phyloP scores from a whole-genome alignment of 441 rosid species.

The Brassica hybrid region DNA sequence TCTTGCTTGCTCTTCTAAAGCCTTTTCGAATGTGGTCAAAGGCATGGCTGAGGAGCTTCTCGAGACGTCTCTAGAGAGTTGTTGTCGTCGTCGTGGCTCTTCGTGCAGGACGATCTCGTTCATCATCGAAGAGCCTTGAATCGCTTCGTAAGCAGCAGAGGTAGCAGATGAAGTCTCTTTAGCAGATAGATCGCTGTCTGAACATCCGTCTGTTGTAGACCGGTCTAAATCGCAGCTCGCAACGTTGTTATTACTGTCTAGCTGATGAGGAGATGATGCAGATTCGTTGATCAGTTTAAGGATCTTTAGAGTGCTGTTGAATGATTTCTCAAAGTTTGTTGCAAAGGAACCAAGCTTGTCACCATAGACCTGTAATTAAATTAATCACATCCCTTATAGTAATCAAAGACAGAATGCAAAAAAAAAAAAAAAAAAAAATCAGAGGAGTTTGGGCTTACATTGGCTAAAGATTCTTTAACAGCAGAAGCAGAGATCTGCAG shows the following conservation, averaged over 20 bases:
- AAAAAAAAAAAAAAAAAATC: background rate
- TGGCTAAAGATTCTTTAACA: conserved; percentile 86
- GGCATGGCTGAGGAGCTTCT: conserved; percentile 45
- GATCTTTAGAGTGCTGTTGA: conserved; percentile 81
- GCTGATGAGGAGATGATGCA: conserved; percentile 32
- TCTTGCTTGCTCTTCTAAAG: conserved; percentile 66
- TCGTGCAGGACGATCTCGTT: conserved; percentile 51
- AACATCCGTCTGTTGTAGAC: conserved; percentile 44
- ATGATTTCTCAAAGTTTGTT: conserved; percentile 80
- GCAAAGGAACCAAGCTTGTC: conserved; percentile 66
- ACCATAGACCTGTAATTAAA: conserved; percentile 69
- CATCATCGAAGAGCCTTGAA: conserved; percentile 48
- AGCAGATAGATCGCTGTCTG: conserved; percentile 25
- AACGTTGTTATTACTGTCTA: conserved; percentile 38
- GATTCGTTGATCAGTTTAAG: conserved; percentile 70
- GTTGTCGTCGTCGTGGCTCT: conserved; percentile 48
- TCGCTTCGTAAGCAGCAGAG: conserved; percentile 45
- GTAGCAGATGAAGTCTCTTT: conserved; percentile 29
- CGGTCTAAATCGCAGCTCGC: conserved; percentile 40
- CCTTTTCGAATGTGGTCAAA: conserved; percentile 53
- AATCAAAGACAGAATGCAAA: background rate
- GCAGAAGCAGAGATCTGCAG: conserved; percentile 87
- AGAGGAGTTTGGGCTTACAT: conserved; percentile 57
- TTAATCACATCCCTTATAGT: conserved; percentile 21
- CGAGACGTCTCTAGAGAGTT: conserved; percentile 43